Base-by-base conservation (phyloP, 2,329 filamentous ascomycete genomes). In the Hypoxylon sp. region DNA sequence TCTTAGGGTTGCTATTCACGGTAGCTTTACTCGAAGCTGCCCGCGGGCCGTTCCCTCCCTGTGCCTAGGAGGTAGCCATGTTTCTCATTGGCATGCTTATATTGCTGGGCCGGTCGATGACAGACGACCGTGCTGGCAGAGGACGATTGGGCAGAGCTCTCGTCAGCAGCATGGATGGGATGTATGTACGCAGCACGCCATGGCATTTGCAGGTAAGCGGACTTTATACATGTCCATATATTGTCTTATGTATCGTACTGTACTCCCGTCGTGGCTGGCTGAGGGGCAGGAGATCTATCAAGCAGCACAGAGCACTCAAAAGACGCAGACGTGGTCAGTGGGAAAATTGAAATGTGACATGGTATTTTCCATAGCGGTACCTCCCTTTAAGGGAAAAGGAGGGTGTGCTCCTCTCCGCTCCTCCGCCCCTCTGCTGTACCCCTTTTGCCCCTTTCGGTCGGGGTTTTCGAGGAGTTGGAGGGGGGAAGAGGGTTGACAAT, bases 11-110 rank as follows among this genome's bases (percentile, higher is more conserved):
- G 48, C 53, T 62, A 53, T 63, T 61, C n/a, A n/a, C n/a, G n/a
- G n/a, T n/a, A n/a, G n/a, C n/a, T n/a, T n/a, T n/a, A n/a, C n/a
- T n/a, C 51, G 48, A 56, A 54, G 54, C 56, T 63, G n/a, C 54
- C 51, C 33, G 56, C 62, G 62, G 56, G 48, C 62, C 60, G 62
- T 54, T 42, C 62, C 60, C n/a, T n/a, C 52, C 60, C 48, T 60
- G 48, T 43, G 45, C 42, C 26, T 33, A 56, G 48, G 42, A 51
- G 47, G 18, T 40, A 55, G 37, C 27, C 18, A 51, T 21, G 18
- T 47, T 42, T 46, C 46, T 57, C 38, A 60, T 60, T 57, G 57
- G 57, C 43, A 58, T 11, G 27, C 31, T 17, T 29, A 17, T 15
- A 31, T 24, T 27, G 42, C 48, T 54, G 48, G n/a, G 48, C 23